These are phyloP conservation scores for Plasmopara halstedii DNA, from an alignment of 352 stramenopile genomes.

Conservation along the genomic window DNA sequence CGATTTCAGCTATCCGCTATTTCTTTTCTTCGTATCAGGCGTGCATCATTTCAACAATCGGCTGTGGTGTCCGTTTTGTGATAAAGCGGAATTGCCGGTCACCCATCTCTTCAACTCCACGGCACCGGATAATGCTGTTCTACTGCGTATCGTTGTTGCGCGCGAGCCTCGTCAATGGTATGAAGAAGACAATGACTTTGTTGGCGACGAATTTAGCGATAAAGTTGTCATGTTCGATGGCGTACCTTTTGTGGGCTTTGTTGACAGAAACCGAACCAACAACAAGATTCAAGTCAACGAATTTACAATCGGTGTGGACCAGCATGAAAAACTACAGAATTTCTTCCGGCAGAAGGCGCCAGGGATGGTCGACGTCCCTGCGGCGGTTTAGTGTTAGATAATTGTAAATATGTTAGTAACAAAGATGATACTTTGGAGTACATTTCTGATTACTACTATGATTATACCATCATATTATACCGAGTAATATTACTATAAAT, in stretches of 20 bases:
- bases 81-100: constrained; percentile 58
- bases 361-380: no score
- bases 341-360: constrained; percentile 33
- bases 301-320: constrained; percentile 38
- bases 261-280: constrained; percentile 31
- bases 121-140: constrained; percentile 39
- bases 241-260: constrained; percentile 56
- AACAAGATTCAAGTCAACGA: constrained; percentile 37
- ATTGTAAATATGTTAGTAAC: no score
- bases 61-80: constrained; percentile 78
- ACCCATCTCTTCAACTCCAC: constrained; percentile 77
- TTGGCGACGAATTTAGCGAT: constrained; percentile 42
- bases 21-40: constrained; percentile 69
- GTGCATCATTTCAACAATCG: constrained; percentile 67
- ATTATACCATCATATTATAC: no score
- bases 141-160: constrained; percentile 53
- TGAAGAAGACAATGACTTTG: constrained; percentile 70
- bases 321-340: constrained; percentile 27
- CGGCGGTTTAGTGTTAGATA: no score
- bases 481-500: no score
- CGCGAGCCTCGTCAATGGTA: constrained; percentile 59
- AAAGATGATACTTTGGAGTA: no score
- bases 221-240: constrained; percentile 49
- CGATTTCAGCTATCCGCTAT: constrained; percentile 67
- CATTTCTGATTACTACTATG: no score